phyloP scores from a whole-genome alignment of 768 basidiomycete species.

The Lentinula sp. region DNA sequence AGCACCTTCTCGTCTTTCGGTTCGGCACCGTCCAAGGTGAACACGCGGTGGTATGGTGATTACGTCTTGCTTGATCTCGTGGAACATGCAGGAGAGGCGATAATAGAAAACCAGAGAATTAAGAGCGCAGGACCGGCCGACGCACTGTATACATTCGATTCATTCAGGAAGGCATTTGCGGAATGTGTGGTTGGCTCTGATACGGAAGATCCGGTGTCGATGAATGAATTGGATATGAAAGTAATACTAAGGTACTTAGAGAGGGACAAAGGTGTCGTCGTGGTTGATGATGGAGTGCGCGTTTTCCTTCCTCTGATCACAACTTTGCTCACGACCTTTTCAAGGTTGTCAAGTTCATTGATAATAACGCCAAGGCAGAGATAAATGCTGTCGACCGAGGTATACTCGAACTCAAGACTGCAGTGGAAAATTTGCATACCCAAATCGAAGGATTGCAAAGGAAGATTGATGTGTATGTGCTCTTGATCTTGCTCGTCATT shows the following conservation, averaged over 20 bases:
- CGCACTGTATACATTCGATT: constrained; percentile 50
- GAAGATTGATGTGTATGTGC: constrained; percentile 66
- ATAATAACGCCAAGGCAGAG: constrained; percentile 24
- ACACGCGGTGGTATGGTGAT: constrained; percentile 52
- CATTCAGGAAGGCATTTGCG: constrained; percentile 58
- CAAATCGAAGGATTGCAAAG: constrained; percentile 66
- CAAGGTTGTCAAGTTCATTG: constrained; percentile 80
- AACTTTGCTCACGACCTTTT: neutral
- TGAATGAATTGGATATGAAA: constrained; percentile 60
- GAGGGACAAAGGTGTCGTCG: constrained; percentile 62
- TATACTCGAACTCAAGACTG: constrained; percentile 72
- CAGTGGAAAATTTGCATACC: constrained; percentile 56
- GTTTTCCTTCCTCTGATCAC: neutral
- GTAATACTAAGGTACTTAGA: constrained; percentile 74
- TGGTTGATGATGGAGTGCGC: constrained; percentile 63
- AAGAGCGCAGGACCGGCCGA: constrained; percentile 47
- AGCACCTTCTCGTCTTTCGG: constrained; percentile 21
- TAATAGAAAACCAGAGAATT: constrained; percentile 37
- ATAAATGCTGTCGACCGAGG: constrained; percentile 81
- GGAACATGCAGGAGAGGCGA: constrained; percentile 57
- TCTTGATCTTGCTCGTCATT: neutral
- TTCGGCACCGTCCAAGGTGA: constrained; percentile 29
- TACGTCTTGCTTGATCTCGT: constrained; percentile 65
- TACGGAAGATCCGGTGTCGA: constrained; percentile 5
- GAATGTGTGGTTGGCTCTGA: constrained; percentile 20